Base-by-base conservation (phyloP, 495 filamentous ascomycete genomes). In the Hypoxylon intermedium region DNA sequence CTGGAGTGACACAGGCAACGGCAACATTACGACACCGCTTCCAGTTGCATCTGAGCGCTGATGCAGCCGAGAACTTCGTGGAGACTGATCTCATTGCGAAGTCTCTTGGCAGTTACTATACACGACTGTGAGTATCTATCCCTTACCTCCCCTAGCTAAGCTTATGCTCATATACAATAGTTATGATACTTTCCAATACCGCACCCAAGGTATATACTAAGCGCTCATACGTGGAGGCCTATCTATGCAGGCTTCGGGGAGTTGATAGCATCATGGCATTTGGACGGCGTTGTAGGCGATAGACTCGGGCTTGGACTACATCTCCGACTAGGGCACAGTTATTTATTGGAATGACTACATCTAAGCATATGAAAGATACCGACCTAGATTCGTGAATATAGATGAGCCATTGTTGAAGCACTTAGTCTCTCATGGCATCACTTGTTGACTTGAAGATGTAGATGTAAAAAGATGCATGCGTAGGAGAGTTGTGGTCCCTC, bases 111-210 rank as follows among this genome's bases (percentile, higher is more conserved):
- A 90, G 87, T 64, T 91, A 91, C 69, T 91, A 89, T 64, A 91
- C 88, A 69, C 79, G 89, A 78, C 78, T 87, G 85, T 86, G 63
- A 78, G 83, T 75, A 16, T 47, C 18, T 31, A 13, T 16, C 38
- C 24, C 15, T 24, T 33, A 6, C 37, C 9, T 48, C 9, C 24
- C 19, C 23, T 9, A 9, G 5, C 11, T 6, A 33, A 15, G 23
- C 2, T 37, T 1, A 34, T 45, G 12, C 67, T 68, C 53, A 70
- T 24, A 15, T 18, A 15, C 9, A 9, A 7, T 16, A 87, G 85
- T 72, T 91, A 91, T 72, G 88, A 91, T 72, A 89, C 88, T 57
- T 91, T 89, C 73, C 88, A 91, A 67, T 91, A 91, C 73, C 79
- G 88, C 48, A 89, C 88, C 3, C 88, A 91, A 72, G 88, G 88